Evolutionary conservation across 2,329 filamentous ascomycete genomes (phyloP), one percentile per base, ranked within the genome.

Genomic region (Exophiala sp.): DNA sequence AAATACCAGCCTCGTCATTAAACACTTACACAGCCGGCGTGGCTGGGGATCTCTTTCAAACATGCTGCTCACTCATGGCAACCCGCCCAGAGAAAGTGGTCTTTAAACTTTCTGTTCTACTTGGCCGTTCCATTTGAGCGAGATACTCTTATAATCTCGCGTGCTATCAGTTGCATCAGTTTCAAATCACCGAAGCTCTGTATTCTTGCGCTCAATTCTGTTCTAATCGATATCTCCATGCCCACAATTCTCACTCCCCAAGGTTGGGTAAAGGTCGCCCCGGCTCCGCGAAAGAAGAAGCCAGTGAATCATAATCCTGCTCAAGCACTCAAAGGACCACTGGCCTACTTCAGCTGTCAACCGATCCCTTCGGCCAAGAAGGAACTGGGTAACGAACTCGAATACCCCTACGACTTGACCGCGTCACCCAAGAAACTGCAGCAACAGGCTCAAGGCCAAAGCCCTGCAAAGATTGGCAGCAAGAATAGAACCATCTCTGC

Each of bases 241-340:
- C 54, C 54, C 14, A 57, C 54, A 22, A 44, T 54, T 22, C 54
- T 57, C 45, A 57, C 54, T 5, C 51, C 54, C 10, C 54, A 57
- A 35, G 54, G 54, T 29, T 57, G 54, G 54, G 54, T 57, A 39
- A 57, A 57, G 45, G 54, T 57, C 10, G 51, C 51, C 4, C 40
- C 48, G n/a, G 23, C 45, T 13, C 40, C 50, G 18, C 47, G 37
- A 34, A 49, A 51, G 21, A 51, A 43, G 43, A 40, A 27, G 22
- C 6, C 39, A 9, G 44, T 41, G 2, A 46, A 24, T 30, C 10
- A 13, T 13, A 48, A 57, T 18, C 54, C 54, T 6, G 39, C 38
- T 3, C 42, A 24, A 16, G 42, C 45, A 5, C 43, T 57, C 8
- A 47, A 46, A 35, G 54, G 54, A 10, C 51, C 54, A 21, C 27